phyloP scores from a whole-genome alignment of 2,329 filamentous ascomycete genomes.

The Colletotrichum orchidophilum region DNA sequence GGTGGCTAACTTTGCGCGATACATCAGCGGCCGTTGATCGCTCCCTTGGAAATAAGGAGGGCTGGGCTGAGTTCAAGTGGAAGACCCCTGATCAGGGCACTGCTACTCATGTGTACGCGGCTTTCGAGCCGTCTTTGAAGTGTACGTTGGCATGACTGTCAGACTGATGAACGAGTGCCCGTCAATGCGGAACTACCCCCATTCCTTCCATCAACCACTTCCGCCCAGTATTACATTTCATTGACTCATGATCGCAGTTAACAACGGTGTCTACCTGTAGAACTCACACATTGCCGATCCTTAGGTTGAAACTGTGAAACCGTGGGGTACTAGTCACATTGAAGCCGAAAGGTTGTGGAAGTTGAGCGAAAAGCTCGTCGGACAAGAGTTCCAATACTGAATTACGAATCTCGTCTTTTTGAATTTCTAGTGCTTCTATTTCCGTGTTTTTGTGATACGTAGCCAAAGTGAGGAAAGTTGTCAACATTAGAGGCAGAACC shows the following conservation, averaged over 20 bases:
- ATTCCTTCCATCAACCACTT: background rate
- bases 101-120: slow-evolving; percentile 47
- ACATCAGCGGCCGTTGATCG: slow-evolving; percentile 34
- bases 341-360: slow-evolving; percentile 56
- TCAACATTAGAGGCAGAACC: too few relatives aligned
- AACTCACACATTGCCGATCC: slow-evolving; percentile 45
- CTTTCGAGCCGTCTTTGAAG: slow-evolving; percentile 47
- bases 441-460: background rate
- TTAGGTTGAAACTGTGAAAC: slow-evolving; percentile 39
- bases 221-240: background rate
- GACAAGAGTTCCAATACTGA: slow-evolving; percentile 45
- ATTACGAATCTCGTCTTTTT: background rate
- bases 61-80: slow-evolving; percentile 34
- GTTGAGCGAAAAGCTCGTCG: slow-evolving; percentile 56
- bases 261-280: slow-evolving; percentile 45
- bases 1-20: background rate
- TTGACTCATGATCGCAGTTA: slow-evolving; percentile 34
- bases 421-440: slow-evolving; percentile 33
- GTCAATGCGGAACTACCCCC: background rate
- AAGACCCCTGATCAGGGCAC: slow-evolving; percentile 42
- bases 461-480: too few relatives aligned
- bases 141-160: slow-evolving; percentile 35
- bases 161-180: too few relatives aligned
- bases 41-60: slow-evolving; percentile 36
- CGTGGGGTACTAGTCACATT: slow-evolving; percentile 43